Evolutionary conservation across 805 yeast species (phyloP).

Genomic region (Candida rishiriensis): DNA sequence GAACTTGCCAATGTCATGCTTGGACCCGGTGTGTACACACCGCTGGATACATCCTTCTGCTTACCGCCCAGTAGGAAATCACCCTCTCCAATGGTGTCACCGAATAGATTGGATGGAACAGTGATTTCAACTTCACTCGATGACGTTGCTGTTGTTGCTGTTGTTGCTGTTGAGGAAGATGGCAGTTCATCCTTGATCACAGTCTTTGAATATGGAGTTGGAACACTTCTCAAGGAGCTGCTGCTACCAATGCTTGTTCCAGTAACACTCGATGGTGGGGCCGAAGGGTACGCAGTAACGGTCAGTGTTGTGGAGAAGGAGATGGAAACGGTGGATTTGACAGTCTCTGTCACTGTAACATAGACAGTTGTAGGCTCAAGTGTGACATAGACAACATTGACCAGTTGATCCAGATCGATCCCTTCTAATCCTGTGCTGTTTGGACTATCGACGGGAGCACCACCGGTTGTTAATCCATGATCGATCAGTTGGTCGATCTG

Average conservation of each 20-base stretch:
- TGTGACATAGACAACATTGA: constrained; percentile 24
- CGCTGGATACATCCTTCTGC: too few relatives aligned
- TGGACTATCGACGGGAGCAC: neutral
- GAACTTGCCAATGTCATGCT: too few relatives aligned
- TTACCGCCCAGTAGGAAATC: too few relatives aligned
- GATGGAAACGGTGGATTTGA: constrained; percentile 8
- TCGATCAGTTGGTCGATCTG: neutral
- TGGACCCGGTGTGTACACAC: too few relatives aligned
- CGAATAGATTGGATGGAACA: neutral
- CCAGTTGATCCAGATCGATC: constrained; percentile 16
- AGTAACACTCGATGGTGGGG: too few relatives aligned
- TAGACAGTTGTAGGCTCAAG: constrained; percentile 20
- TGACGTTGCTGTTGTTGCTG: neutral
- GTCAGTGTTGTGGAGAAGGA: constrained; percentile 9
- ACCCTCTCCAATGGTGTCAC: too few relatives aligned
- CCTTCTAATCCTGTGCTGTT: constrained; percentile 8
- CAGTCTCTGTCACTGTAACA: constrained; percentile 24
- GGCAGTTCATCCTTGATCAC: neutral
- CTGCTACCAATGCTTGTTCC: too few relatives aligned
- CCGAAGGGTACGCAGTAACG: constrained; percentile 9
- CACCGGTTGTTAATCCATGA: neutral
- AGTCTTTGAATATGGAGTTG: neutral
- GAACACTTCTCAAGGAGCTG: too few relatives aligned
- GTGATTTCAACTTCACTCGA: neutral
- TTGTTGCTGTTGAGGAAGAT: neutral